Evolutionary conservation across 768 basidiomycete species (phyloP), one percentile per base, ranked within the genome.

Genomic region (Mycena metata): DNA sequence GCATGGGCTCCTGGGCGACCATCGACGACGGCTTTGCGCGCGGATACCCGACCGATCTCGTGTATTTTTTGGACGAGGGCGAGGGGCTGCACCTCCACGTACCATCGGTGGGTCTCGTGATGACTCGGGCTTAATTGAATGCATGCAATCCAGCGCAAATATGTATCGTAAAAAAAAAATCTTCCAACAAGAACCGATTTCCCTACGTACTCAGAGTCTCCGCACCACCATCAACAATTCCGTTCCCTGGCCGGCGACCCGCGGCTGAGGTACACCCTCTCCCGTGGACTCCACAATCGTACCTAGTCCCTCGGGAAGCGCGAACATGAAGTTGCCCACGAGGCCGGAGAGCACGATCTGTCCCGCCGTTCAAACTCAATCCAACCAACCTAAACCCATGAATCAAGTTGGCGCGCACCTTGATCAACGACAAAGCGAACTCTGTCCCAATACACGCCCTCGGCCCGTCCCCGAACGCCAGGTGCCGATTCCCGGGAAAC

Each of bases 391-490:
- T 23, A 17, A 39, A 21, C n/a, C n/a, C 41, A 23, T 33, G 2
- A 41, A 24, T 17, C 2, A 10, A 24, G 17, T n/a, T 15, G 36
- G n/a, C n/a, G 64, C 69, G 17, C 33, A 82, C 82, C 79, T 83
- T 83, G 62, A 81, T 76, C 55, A 80, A 76, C 5, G 77, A 74
- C 11, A 82, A 60, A 19, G 81, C 77, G 47, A 82, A 80, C 9
- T 72, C 73, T 15, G 72, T 72, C 15, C 82, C 82, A 33, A 81
- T 70, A 56, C 82, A 83, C 35, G 72, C 75, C 57, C 81, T 66
- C 42, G 75, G 73, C 1, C 83, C 83, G 45, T 83, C 82, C 0
- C 79, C 75, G 69, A 82, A 84, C 45, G 82, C 74, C 36, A 83
- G 63, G 67, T 83, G 82, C 19, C 75, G 67, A 55, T 79, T 76